Base-by-base conservation (phyloP, 148 eudicot species). In the Salicornia ramosissima region DNA sequence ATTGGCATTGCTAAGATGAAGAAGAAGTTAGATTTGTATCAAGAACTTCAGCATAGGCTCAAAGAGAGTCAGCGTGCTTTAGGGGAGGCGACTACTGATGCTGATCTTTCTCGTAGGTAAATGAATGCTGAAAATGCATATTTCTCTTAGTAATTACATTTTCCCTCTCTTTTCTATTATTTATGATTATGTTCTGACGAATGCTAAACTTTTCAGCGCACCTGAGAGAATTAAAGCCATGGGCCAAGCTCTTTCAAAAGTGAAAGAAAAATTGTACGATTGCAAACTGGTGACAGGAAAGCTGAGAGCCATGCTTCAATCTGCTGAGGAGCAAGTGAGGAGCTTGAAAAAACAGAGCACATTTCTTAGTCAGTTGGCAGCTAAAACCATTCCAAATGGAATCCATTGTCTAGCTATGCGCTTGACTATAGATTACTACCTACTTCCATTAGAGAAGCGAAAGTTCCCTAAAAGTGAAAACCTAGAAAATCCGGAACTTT, bases 41-140 rank as follows among this genome's bases (percentile, higher is more conserved):
- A 79, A 67, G 97, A 95, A 71, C 82, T 95, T 72, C 96, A 95
- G 70, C 80, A 57, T 56, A 82, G 83, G 66, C 85, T 95, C 39
- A 95, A 89, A 80, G 99, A 95, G 83, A 87, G 97, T 73, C 99
- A 91, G 65, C 99, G 88, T 74, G 89, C 90, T 55, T 70, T 91
- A 73, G 97, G 97, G 78, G 97, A 91, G 26, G 90, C 79, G 36
- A 75, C 82, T 55, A 29, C 72, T 73, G 99, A 95, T 85, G 72
- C 90, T 59, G 97, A 89, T 83, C 84, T 95, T 79, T 72, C 83
- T 64, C 90, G 72, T 53, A 83, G 99, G 99, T 95, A 81, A 67
- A 36, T 49, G 26, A 25, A 42, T 43, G 45, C 26, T 34, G 24
- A 28, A 31, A 59, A 16, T 18, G 26, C 25, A 26, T 13, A 28